Evolutionary conservation across 2,329 filamentous ascomycete species (phyloP).

Genomic region (Penicillium sp.): DNA sequence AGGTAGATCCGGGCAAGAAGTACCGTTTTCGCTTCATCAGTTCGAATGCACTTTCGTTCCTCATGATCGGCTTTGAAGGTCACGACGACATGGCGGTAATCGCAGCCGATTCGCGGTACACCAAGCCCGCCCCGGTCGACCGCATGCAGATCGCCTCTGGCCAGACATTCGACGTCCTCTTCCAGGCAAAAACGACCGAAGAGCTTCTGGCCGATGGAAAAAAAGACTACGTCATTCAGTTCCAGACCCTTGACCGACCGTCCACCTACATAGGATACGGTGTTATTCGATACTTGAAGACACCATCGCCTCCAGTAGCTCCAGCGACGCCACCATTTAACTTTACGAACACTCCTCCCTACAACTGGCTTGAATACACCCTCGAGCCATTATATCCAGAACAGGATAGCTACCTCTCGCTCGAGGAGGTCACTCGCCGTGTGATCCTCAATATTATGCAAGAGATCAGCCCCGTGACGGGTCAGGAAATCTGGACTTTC

Average conservation of each 20-base stretch:
- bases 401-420: slow-evolving; percentile 18
- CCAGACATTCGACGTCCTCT: slow-evolving; percentile 60
- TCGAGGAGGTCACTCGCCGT: slow-evolving; percentile 50
- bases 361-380: slow-evolving; percentile 23
- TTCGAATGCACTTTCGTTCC: slow-evolving; percentile 54
- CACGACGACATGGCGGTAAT: slow-evolving; percentile 60
- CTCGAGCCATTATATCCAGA: slow-evolving; percentile 14
- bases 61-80: slow-evolving; percentile 56
- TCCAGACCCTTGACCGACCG: slow-evolving; percentile 27
- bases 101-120: slow-evolving; percentile 54
- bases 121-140: slow-evolving; percentile 33
- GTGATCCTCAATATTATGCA: slow-evolving; percentile 47
- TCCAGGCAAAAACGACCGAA: slow-evolving; percentile 50
- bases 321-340: slow-evolving; percentile 5
- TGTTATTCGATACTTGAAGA: slow-evolving; percentile 18
- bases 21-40: slow-evolving; percentile 65
- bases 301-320: background rate
- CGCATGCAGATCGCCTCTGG: slow-evolving; percentile 59
- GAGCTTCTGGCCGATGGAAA: slow-evolving; percentile 36
- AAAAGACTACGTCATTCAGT: slow-evolving; percentile 50
- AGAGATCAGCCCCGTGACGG: slow-evolving; percentile 27
- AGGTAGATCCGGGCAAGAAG: slow-evolving; percentile 59
- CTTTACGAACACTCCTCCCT: slow-evolving; percentile 1
- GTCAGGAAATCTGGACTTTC: slow-evolving; percentile 30
- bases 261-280: slow-evolving; percentile 29